Base-by-base conservation (phyloP, 2,329 filamentous ascomycete species). In the Bipolaris cookei region DNA sequence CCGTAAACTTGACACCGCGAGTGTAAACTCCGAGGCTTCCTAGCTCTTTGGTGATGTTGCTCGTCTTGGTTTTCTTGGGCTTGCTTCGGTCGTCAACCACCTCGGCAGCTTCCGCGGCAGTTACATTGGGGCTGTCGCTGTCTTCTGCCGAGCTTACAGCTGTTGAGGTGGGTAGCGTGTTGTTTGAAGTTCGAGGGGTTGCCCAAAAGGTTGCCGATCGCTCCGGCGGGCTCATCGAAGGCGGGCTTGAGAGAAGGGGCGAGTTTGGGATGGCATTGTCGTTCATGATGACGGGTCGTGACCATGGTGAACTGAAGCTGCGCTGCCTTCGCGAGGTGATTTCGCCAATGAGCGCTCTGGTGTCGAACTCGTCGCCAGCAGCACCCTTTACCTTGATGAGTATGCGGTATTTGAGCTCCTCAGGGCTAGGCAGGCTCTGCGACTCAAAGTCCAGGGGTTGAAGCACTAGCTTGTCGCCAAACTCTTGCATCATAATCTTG, bases 371-470 rank as follows among this genome's bases (percentile, higher is more conserved):
- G 43, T 84, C 82, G 11, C 63, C 58, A 65, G 86, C 83, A 6
- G 91, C 88, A 64, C 90, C 90, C 78, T 98, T 99, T 61, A 97
- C 95, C 76, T 99, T 99, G 82, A 98, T 89, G 54, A 99, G 81
- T 54, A 98, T 91, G 39, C 88, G 88, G 67, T 90, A 83, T 78
- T 89, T 90, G 44, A 99, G 82, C 65, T 97, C 88, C 44, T 95
- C 90, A 0, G 95, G 95, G 1, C 91, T 90, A 0, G 95, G 95
- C 11, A 98, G 83, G 56, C 85, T 84, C 61, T 87, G 83, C 2
- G 85, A 83, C 43, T 88, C 86, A 1, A 85, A 82, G 59, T 91
- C 86, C 16, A 97, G 76, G 0, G 92, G 90, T 66, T 92, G 86
- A 0, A 88, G 86, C 11, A 98, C 82, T 42, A 99, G 84, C 64